Base-by-base conservation (phyloP, 2,329 filamentous ascomycete genomes). In the Ophiognomonia clavigignenti-juglandacearum region DNA sequence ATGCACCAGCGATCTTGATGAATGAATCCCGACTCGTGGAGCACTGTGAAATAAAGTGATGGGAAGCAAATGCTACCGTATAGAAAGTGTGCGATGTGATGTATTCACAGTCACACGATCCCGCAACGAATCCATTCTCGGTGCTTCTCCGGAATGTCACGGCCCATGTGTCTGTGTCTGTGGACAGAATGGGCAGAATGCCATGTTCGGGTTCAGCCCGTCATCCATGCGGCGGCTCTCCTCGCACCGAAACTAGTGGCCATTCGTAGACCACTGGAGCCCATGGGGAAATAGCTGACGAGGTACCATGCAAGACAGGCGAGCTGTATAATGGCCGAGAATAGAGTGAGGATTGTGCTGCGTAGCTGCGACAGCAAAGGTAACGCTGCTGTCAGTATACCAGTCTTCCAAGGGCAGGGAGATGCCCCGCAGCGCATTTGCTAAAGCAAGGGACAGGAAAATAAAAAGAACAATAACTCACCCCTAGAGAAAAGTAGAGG, bases 211-310 rank as follows among this genome's bases (percentile, higher is more conserved):
- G 22, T 8, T 60, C 65, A 96, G 50, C 86, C 84, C 39, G 80
- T 84, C 80, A 96, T 85, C 93, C 92, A 97, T 44, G 90, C 80
- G 5, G 88, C 80, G 31, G 95, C 87, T 61, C 91, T 80, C 61
- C 84, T 85, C 18, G 86, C 88, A 19, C 92, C 93, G 62, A 96
- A 93, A 3, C 82, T 83, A 36, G 90, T 88, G 48, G 90, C 90
- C 56, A 96, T 81, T 50, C 92, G 85, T 55, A 98, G 71, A 35
- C 93, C 89, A 46, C 85, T 87, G 48, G 87, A 88, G 34, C 93
- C 93, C 91, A 97, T 96, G 22, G 93, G 93, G 61, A 97, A 97
- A 67, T 98, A 98, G 69, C 88, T 95, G 66, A 97, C 83, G 39
- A 96, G 76, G 69, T 97, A 97, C 92, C 92, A 97, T 39, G 88